Conservation (phyloP, 306 rosid species). For the barrel medic (Medicago truncatula) region MtrunA17r5.0-ANR NC_053042.1:51077001-51077500, state of each 20-base stretch:
- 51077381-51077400: too few relatives aligned
- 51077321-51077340: not conserved
- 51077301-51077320: not conserved
- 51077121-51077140: constrained; percentile 40
- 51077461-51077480: constrained; percentile 2
- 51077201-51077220: constrained; percentile 44
- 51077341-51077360: not conserved
- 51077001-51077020: constrained; percentile 52
- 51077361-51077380: too few relatives aligned
- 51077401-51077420: too few relatives aligned
- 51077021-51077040: constrained; percentile 24
- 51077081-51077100: constrained; percentile 31
- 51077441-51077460: too few relatives aligned
- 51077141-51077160: constrained; percentile 58
- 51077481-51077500: not conserved
- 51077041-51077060: constrained; percentile 39
- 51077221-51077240: constrained; percentile 46
- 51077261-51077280: constrained; percentile 39
- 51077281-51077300: not conserved
- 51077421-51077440: not conserved
- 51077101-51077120: constrained; percentile 31
- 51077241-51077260: constrained; percentile 43
- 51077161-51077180: constrained; percentile 61
- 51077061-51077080: constrained; percentile 24
- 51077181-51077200: constrained; percentile 39